Evolutionary conservation across 768 basidiomycete species (phyloP).

Genomic region (Suillus americanus): DNA sequence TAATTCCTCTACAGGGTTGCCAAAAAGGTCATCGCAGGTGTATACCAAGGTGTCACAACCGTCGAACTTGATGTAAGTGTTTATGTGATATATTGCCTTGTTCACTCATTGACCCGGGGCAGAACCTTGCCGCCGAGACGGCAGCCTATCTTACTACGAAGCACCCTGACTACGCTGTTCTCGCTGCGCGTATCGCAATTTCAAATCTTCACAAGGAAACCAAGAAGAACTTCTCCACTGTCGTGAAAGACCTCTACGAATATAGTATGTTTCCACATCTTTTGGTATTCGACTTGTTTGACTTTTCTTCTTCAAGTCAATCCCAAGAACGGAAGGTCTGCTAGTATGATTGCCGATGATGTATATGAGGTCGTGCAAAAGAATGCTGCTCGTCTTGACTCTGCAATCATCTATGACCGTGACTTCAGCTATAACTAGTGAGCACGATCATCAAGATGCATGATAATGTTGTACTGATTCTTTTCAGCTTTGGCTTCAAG

Average conservation of each 20-base stretch:
- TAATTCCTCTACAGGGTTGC: constrained; percentile 56
- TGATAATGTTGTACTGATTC: constrained; percentile 4
- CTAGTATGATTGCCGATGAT: constrained; percentile 90
- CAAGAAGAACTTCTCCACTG: constrained; percentile 93
- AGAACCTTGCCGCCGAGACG: constrained; percentile 97
- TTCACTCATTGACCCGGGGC: constrained; percentile 9
- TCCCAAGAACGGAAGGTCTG: constrained; percentile 86
- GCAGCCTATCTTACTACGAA: constrained; percentile 97
- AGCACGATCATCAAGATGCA: constrained; percentile 26
- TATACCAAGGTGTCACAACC: constrained; percentile 95
- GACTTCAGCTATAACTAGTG: constrained; percentile 98
- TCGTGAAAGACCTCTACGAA: constrained; percentile 86
- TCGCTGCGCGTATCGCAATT: constrained; percentile 97
- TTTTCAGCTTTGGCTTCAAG: constrained; percentile 93
- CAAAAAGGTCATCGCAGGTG: constrained; percentile 90
- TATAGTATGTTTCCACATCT: constrained; percentile 60
- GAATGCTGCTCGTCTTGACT: constrained; percentile 82
- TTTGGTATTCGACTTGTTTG: background rate
- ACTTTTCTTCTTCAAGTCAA: constrained; percentile 57
- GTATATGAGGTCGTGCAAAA: constrained; percentile 80
- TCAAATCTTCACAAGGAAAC: constrained; percentile 99
- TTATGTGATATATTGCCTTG: background rate
- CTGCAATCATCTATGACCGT: constrained; percentile 95
- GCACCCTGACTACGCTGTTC: constrained; percentile 96
- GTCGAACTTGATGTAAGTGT: constrained; percentile 89